A percentile compares a stretch with the other conserved stretches of the same genome.
Conservation (phyloP, 768 basidiomycete genomes). For the Neoboletus subvelutipes region DNA sequence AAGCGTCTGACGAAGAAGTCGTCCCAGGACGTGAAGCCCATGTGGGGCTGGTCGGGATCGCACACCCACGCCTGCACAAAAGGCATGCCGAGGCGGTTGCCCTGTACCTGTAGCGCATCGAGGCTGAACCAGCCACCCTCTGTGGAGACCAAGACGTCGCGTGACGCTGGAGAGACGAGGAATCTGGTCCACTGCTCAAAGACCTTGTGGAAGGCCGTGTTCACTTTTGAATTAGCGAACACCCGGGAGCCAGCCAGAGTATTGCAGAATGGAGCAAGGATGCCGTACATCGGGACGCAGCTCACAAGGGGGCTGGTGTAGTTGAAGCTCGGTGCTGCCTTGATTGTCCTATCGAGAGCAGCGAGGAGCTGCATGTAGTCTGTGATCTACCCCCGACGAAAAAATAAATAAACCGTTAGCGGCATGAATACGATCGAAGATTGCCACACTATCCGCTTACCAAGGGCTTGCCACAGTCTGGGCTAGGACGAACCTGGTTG, state of each 20-base stretch:
- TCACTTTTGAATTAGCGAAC: constrained; percentile 39
- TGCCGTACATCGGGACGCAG: constrained; percentile 14
- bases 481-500: too few relatives aligned
- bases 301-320: constrained; percentile 12
- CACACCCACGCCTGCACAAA: too few relatives aligned
- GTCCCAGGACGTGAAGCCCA: too few relatives aligned
- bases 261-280: constrained; percentile 24
- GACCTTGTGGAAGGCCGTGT: constrained; percentile 28
- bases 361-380: too few relatives aligned
- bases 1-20: not conserved
- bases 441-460: too few relatives aligned
- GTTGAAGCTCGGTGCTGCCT: constrained; percentile 12
- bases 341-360: too few relatives aligned
- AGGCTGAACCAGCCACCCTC: constrained; percentile 50
- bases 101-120: not conserved
- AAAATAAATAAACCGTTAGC: too few relatives aligned
- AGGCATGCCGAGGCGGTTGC: not conserved
- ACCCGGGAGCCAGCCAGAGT: constrained; percentile 21
- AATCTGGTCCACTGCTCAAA: constrained; percentile 44
- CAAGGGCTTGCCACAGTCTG: too few relatives aligned
- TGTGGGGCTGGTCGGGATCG: not conserved
- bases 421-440: too few relatives aligned
- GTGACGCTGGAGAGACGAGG: constrained; percentile 45
- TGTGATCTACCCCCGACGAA: too few relatives aligned
- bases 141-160: constrained; percentile 38